phyloP scores from a whole-genome alignment of 306 rosid species.

The Luffa aegyptiaca region DNA sequence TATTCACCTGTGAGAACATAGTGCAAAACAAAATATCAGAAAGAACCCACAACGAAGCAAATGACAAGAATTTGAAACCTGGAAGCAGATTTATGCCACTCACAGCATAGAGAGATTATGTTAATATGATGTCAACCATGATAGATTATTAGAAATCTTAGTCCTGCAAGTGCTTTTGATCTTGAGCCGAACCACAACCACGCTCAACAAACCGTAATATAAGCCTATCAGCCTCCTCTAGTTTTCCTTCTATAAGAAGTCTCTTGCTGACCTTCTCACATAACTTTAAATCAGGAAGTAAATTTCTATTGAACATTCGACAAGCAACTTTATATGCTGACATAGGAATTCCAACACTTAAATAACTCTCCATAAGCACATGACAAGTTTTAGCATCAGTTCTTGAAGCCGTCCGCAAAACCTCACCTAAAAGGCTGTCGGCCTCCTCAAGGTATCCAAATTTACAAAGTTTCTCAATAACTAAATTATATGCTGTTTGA shows the following conservation, averaged over 20 bases:
- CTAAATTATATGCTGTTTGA: slow-evolving; percentile 58
- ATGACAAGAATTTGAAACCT: neutral
- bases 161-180: slow-evolving; percentile 11
- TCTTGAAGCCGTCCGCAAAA: slow-evolving; percentile 84
- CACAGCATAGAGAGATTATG: neutral
- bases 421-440: slow-evolving; percentile 54
- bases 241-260: slow-evolving; percentile 45
- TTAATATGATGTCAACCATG: neutral
- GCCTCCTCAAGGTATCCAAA: slow-evolving; percentile 72
- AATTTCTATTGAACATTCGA: slow-evolving; percentile 73
- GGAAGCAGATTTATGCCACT: neutral
- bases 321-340: slow-evolving; percentile 75
- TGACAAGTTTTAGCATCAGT: slow-evolving; percentile 71
- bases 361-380: slow-evolving; percentile 59
- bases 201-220: slow-evolving; percentile 70
- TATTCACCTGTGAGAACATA: neutral
- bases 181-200: slow-evolving; percentile 34
- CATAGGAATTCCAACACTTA: slow-evolving; percentile 46
- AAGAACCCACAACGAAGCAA: neutral
- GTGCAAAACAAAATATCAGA: neutral
- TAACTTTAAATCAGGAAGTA: slow-evolving; percentile 69
- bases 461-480: slow-evolving; percentile 73
- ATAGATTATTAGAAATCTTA: neutral
- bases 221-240: slow-evolving; percentile 71
- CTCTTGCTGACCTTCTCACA: slow-evolving; percentile 65